Conservation (phyloP, 306 rosid species). For the Quercus alba region DNA sequence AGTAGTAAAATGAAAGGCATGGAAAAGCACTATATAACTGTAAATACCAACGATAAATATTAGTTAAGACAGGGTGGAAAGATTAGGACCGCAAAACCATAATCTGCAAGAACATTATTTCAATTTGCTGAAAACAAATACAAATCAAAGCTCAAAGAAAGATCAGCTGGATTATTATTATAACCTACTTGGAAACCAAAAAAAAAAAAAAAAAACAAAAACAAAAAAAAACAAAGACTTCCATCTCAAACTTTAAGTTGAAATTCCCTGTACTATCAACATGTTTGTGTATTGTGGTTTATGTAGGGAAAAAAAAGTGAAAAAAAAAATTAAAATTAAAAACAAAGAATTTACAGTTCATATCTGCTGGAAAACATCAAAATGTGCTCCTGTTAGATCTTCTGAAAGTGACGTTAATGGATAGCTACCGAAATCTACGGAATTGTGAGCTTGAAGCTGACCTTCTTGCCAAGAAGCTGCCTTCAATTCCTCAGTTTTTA, state of each 20-base stretch:
- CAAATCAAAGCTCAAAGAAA: not conserved
- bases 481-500: constrained; percentile 69
- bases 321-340: constrained; percentile 2
- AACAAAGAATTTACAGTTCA: constrained; percentile 47
- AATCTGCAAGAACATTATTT: constrained; percentile 35
- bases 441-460: constrained; percentile 46
- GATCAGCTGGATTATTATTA: constrained; percentile 4
- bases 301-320: constrained; percentile 14
- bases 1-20: constrained; percentile 4
- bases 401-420: constrained; percentile 78
- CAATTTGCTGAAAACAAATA: constrained; percentile 52
- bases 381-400: constrained; percentile 65
- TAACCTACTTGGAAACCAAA: not conserved
- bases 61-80: constrained; percentile 30
- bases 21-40: constrained; percentile 13
- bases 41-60: constrained; percentile 23
- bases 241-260: constrained; percentile 50
- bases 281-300: constrained; percentile 42
- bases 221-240: not conserved
- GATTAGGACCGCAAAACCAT: constrained; percentile 33
- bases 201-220: not conserved
- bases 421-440: constrained; percentile 72
- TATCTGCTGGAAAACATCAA: constrained; percentile 77
- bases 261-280: constrained; percentile 73
- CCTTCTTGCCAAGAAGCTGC: constrained; percentile 54